Percentiles rank a stretch among this genome's conserved stretches.
Conservation (phyloP, 257 asterid genomes). For the Solanum piurae region DNA sequence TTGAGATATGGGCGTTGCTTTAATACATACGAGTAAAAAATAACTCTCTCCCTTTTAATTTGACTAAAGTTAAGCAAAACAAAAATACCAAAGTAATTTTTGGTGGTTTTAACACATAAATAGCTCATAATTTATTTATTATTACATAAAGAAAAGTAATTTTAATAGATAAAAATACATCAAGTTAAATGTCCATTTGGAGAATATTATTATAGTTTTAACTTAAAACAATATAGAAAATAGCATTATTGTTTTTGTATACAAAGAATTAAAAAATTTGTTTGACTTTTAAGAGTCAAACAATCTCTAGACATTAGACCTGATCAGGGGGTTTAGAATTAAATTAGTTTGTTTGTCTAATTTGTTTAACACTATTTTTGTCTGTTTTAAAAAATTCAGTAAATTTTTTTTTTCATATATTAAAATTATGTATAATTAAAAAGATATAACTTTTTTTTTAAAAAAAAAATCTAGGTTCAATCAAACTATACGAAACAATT, state of each 20-base stretch:
- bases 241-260: not conserved
- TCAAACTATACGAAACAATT: not conserved
- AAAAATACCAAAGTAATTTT: not conserved
- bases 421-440: not conserved
- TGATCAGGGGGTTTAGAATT: not conserved
- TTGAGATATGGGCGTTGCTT: not conserved
- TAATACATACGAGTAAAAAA: too few species aligned
- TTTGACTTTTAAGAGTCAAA: not conserved
- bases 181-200: not conserved
- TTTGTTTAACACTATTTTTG: not conserved
- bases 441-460: too few species aligned
- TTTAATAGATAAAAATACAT: not conserved
- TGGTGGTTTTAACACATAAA: not conserved
- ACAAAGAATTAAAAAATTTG: not conserved
- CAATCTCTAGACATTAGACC: not conserved
- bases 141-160: not conserved
- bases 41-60: not conserved
- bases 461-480: too few species aligned
- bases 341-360: not conserved
- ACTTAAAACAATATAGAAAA: not conserved
- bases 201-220: not conserved
- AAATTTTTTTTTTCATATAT: too few species aligned
- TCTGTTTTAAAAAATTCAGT: not conserved
- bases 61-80: not conserved
- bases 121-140: not conserved